These are phyloP conservation scores for Exophiala spinifera DNA, from an alignment of 2,329 filamentous ascomycete species.

Conservation along the genomic window DNA sequence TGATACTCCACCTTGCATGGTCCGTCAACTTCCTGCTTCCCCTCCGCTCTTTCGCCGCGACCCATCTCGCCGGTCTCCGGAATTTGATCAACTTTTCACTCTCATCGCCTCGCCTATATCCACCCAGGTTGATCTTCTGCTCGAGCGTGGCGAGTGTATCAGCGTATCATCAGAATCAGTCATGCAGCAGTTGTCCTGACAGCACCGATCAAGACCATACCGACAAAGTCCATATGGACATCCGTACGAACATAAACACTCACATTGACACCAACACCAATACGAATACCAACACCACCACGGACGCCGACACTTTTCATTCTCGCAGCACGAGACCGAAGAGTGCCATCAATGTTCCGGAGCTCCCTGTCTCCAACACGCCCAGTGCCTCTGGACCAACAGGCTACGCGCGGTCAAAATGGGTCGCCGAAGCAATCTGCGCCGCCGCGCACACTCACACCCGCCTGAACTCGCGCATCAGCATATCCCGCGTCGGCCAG, in stretches of 20 bases:
- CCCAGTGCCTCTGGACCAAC: constrained; percentile 39
- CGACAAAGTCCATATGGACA: no score
- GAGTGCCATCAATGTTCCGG: constrained; percentile 8
- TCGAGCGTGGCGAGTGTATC: constrained; percentile 45
- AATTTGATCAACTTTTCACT: constrained; percentile 50
- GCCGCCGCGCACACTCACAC: constrained; percentile 34
- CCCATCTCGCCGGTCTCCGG: constrained; percentile 50
- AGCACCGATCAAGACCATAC: no score
- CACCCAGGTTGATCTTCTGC: constrained; percentile 48
- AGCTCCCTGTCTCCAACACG: constrained; percentile 17
- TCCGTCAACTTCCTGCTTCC: constrained; percentile 62
- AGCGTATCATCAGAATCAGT: no score
- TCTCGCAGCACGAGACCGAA: not conserved
- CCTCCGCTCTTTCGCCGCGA: constrained; percentile 54
- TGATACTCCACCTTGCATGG: constrained; percentile 64
- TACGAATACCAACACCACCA: no score
- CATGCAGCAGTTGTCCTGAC: no score
- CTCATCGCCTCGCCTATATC: constrained; percentile 23
- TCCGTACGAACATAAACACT: no score
- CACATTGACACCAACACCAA: no score
- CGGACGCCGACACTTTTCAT: no score
- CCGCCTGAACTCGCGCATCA: constrained; percentile 34
- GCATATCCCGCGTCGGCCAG: constrained; percentile 51
- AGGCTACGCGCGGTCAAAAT: constrained; percentile 57
- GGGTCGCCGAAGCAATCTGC: constrained; percentile 57